Evolutionary conservation across 352 stramenopile genomes (phyloP), one percentile per base, ranked within the genome.

Genomic region (Paralagenidium karlingii): DNA sequence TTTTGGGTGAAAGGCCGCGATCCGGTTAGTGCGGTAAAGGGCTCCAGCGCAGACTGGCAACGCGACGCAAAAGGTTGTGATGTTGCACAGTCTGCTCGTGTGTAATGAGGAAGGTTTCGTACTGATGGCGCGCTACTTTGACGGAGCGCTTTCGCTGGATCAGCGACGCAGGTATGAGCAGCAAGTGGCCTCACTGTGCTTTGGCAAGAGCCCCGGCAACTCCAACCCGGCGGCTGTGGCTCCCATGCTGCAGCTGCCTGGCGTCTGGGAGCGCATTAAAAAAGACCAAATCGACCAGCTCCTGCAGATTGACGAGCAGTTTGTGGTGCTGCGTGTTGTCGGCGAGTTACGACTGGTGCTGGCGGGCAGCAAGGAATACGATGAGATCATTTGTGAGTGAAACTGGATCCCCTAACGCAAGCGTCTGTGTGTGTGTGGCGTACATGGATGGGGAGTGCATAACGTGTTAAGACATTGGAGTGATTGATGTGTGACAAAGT

Each of bases 331-430:
- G 20, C 68, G 63, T 5, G 55, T 68, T 21, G 27, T 80, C 10
- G 68, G 71, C 3, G 71, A 85, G 38, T 53, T 85, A 10, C 57
- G 67, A 12, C 56, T 77, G 33, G 64, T 78, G 28, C 59, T 85
- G 8, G 67, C 62, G 8, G 71, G 71, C 16, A 78, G 46, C 22
- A 49, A 58, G 16, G 71, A 82, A 33, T 82, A 85, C 43, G 71
- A 85, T 36, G 71, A 85, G 26, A 64, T 85, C 27, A 65, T 82
- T 12, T 61, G 70, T 84, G 57, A 40, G 67, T 68, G 27, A n/a
- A 4, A 20, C 13, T 12, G n/a, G n/a, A n/a, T n/a, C n/a, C n/a
- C n/a, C n/a, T n/a, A n/a, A n/a, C n/a, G n/a, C n/a, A n/a, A n/a
- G n/a, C n/a, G n/a, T 36, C 16, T 36, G 30, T 36, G 30, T 36